Evolutionary conservation across 148 eudicot species (phyloP).

Genomic region (Camellia lanceoleosa): DNA sequence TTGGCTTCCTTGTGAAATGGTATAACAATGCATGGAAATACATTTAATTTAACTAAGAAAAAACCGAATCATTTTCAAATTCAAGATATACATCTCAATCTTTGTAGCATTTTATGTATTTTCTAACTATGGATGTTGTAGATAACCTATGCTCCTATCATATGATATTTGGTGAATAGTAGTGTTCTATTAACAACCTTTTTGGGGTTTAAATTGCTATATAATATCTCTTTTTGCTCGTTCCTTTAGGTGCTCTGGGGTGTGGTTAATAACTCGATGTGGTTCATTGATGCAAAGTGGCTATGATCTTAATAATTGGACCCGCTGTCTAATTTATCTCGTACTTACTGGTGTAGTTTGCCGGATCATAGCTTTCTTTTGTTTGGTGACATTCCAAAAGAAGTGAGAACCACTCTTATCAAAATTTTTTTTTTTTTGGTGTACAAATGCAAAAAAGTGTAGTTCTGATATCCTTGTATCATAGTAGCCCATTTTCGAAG

Average conservation of each 20-base stretch:
- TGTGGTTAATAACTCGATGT: constrained; percentile 90
- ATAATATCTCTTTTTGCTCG: background rate
- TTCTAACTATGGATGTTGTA: background rate
- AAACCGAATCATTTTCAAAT: background rate
- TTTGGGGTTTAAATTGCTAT: background rate
- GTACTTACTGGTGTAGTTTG: constrained; percentile 44
- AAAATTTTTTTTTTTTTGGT: background rate
- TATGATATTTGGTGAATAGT: background rate
- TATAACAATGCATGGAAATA: background rate
- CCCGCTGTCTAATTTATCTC: constrained; percentile 47
- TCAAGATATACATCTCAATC: background rate
- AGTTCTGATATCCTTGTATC: background rate
- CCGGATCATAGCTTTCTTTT: constrained; percentile 62
- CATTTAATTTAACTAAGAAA: background rate
- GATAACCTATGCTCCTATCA: background rate
- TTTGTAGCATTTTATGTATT: background rate
- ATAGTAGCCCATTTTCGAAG: background rate
- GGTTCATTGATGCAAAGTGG: constrained; percentile 58
- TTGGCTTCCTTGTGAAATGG: background rate
- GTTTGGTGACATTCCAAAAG: constrained; percentile 59
- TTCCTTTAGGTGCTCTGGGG: constrained; percentile 67
- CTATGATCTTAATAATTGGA: constrained; percentile 57
- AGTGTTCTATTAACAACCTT: background rate
- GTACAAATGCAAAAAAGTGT: background rate
- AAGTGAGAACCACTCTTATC: constrained; percentile 27